Conservation (phyloP, 352 stramenopile species). For the Phytophthora sansomeana region DNA sequence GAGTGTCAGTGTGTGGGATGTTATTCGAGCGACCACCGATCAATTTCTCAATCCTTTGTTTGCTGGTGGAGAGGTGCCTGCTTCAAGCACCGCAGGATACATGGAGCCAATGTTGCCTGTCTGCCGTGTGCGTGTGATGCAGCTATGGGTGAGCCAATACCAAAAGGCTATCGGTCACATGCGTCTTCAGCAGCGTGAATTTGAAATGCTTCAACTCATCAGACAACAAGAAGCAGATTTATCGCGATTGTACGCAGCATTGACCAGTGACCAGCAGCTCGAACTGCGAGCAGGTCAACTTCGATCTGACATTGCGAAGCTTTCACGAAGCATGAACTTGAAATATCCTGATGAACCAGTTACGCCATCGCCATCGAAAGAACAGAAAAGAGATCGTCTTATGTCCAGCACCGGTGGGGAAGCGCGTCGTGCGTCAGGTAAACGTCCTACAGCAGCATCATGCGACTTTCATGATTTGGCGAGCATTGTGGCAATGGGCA, state of each 20-base stretch:
- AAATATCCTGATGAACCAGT: constrained; percentile 56
- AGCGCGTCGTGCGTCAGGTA: constrained; percentile 12
- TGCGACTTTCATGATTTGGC: constrained; percentile 64
- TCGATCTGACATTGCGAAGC: constrained; percentile 74
- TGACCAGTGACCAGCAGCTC: constrained; percentile 69
- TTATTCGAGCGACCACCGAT: constrained; percentile 83
- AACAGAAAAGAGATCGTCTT: constrained; percentile 24
- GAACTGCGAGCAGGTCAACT: constrained; percentile 70
- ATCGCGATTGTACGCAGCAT: constrained; percentile 63
- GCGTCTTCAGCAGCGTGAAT: constrained; percentile 86
- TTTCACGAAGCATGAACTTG: constrained; percentile 79
- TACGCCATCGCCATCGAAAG: constrained; percentile 32
- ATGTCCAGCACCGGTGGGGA: constrained; percentile 16
- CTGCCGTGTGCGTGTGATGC: constrained; percentile 88
- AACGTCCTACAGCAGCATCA: constrained; percentile 40
- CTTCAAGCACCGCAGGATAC: constrained; percentile 19
- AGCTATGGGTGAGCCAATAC: constrained; percentile 88
- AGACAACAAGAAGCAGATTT: constrained; percentile 84
- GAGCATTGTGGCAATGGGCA: constrained; percentile 49
- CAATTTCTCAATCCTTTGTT: constrained; percentile 88
- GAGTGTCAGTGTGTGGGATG: constrained; percentile 86
- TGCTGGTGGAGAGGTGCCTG: constrained; percentile 46
- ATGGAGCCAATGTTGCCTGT: constrained; percentile 84
- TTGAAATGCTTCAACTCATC: constrained; percentile 86
- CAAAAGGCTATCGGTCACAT: constrained; percentile 91